Evolutionary conservation across 495 filamentous ascomycete species (phyloP), one percentile per base, ranked within the genome.

Genomic region (Lophiostoma macrostomum): DNA sequence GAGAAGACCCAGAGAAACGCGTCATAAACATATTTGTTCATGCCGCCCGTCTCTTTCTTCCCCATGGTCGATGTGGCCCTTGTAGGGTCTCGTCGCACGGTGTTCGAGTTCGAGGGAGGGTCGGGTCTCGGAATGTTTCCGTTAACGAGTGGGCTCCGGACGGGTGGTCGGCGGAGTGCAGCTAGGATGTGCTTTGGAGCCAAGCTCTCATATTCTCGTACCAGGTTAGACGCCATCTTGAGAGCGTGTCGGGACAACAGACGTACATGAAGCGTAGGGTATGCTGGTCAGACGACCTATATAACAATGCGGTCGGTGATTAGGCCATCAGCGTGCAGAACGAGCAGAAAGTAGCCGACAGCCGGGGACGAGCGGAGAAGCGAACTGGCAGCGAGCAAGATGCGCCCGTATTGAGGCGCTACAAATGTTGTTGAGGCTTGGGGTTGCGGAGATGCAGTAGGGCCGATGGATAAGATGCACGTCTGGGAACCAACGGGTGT

Each of bases 1-100:
- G 89, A 91, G 70, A 91, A 86, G 7, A 74, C 78, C 82, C 87
- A 91, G 29, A 96, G 75, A 60, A 90, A 79, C 35, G 83, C 70
- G 73, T 95, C 89, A 66, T 95, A 95, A 35, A 61, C 45, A 28
- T 43, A 63, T 25, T 36, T 40, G 53, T 63, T 63, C 60, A 63
- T 63, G 23, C 48, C 25, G n/a, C 54, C 60, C 19, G 51, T 45
- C 32, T 58, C 42, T 36, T 53, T 50, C 39, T 58, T 54, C 40
- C 49, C 44, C 49, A 44, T 56, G 3, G 23, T 53, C 8, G 7
- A 8, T 8, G 30, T 7, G 7, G 30, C 30, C 30, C 30, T 8
- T 32, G 30, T 7, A 32, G 30, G 30, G 30, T 32, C 30, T 32
- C 8, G 7, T n/a, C 8, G 30, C 30, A n/a, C 8, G 30, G 30